Percentiles rank a stretch among this genome's conserved stretches.
Evolutionary conservation across 305 asterid species (phyloP).

Genomic region (Striga hermonthica): DNA sequence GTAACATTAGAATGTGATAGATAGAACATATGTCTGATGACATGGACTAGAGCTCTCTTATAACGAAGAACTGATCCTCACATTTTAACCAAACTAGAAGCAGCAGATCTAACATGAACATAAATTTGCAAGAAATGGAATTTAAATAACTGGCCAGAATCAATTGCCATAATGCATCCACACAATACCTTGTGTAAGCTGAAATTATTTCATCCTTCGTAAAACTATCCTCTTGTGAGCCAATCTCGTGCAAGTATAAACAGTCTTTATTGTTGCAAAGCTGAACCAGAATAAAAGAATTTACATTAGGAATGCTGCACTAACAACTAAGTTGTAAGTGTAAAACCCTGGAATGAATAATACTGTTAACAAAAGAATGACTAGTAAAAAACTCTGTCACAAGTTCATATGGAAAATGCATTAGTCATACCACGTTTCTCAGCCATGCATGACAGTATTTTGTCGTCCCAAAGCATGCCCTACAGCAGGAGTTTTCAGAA

Average conservation of each 20-base stretch:
- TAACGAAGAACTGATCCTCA: background rate
- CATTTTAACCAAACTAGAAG: background rate
- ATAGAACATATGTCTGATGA: background rate
- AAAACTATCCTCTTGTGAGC: conserved; percentile 88
- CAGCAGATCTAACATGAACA: background rate
- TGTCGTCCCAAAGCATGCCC: conserved; percentile 99
- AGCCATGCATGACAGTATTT: conserved; percentile 99
- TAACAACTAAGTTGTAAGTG: conserved; percentile 19
- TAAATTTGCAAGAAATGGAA: background rate
- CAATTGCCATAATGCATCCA: conserved; percentile 4
- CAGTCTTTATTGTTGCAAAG: conserved; percentile 95
- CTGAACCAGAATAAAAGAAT: conserved; percentile 48
- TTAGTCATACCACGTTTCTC: conserved; percentile 71
- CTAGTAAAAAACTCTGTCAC: conserved; percentile 1
- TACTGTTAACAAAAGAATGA: conserved; percentile 15
- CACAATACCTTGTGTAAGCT: conserved; percentile 71
- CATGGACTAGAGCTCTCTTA: background rate
- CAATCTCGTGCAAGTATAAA: conserved; percentile 87
- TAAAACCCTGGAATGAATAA: conserved; percentile 16
- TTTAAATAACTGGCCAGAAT: conserved; percentile 9
- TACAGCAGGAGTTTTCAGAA: conserved; percentile 42
- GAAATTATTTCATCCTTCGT: conserved; percentile 94
- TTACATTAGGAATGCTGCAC: conserved; percentile 22
- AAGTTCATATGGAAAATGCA: conserved; percentile 27
- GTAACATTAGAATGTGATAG: conserved; percentile 11